A percentile compares a stretch with the other conserved stretches of the same genome.
These are phyloP conservation scores for Podila clonocystis DNA, from an alignment of 192 early-diverging fungal species.

Conservation along the genomic window DNA sequence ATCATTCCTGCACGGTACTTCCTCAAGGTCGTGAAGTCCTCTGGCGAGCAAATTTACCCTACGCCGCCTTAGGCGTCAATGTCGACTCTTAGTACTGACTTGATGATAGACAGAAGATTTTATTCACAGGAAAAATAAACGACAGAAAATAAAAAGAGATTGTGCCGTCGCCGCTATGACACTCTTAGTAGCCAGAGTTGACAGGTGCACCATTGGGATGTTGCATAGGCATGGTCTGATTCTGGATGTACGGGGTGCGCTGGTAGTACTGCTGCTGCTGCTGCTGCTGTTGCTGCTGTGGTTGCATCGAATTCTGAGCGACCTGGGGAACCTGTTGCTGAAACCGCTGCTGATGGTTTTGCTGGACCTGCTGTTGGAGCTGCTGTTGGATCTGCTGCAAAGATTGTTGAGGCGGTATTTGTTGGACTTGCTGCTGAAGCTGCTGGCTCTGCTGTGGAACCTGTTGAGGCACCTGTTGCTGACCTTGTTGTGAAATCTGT, in stretches of 20 bases:
- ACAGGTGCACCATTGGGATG: too few relatives aligned
- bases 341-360: not conserved
- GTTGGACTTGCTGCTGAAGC: conserved; percentile 1
- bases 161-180: too few relatives aligned
- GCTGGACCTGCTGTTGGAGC: conserved; percentile 3
- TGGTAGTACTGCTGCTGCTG: conserved; percentile 20
- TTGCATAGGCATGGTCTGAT: too few relatives aligned
- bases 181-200: too few relatives aligned
- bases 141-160: too few relatives aligned
- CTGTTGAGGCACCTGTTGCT: conserved; percentile 1
- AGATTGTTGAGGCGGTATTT: not conserved
- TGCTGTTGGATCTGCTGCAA: conserved; percentile 5
- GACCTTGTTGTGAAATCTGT: not conserved
- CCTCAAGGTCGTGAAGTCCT: conserved; percentile 57
- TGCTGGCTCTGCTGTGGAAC: conserved; percentile 10
- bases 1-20: conserved; percentile 76
- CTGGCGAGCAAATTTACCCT: conserved; percentile 9
- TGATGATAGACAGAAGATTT: too few relatives aligned
- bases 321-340: conserved; percentile 1
- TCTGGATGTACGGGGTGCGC: conserved; percentile 15
- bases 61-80: not conserved
- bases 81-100: too few relatives aligned
- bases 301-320: not conserved
- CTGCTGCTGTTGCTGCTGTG: conserved; percentile 1
- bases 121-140: too few relatives aligned